Evolutionary conservation across 345 rosid species (phyloP).

Genomic region (Xanthoceras sorbifolium): DNA sequence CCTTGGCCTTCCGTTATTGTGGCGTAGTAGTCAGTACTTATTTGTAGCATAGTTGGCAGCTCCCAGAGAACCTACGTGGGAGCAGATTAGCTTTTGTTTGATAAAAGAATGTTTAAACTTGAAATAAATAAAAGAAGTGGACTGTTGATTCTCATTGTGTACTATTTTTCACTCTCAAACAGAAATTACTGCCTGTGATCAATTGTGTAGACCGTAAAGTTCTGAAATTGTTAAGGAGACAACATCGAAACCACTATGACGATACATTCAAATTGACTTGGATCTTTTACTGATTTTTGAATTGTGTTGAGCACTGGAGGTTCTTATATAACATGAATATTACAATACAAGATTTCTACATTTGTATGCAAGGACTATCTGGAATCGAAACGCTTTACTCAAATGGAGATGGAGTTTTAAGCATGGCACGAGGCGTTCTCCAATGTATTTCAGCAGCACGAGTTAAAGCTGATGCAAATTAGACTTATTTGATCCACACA

Average conservation of each 20-base stretch:
- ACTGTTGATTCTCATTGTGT: slow-evolving; percentile 4
- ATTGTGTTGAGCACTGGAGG: too few relatives aligned
- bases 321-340: too few relatives aligned
- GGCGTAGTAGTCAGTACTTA: background rate
- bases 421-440: background rate
- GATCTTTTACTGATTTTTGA: background rate
- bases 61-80: slow-evolving; percentile 4
- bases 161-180: background rate
- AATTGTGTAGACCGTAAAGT: background rate
- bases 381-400: background rate
- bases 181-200: background rate
- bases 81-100: slow-evolving; percentile 3
- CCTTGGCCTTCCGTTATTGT: background rate
- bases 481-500: slow-evolving; percentile 48
- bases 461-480: slow-evolving; percentile 41
- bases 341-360: background rate
- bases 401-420: too few relatives aligned
- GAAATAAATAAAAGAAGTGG: slow-evolving; percentile 28
- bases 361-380: background rate
- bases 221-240: background rate
- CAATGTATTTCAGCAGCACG: background rate
- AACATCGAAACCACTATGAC: background rate
- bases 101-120: background rate
- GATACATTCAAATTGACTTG: background rate
- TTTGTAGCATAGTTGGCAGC: slow-evolving; percentile 12